These are phyloP conservation scores for Dothidotthia symphoricarpi DNA, from an alignment of 2,329 filamentous ascomycete genomes.

Conservation along the genomic window DNA sequence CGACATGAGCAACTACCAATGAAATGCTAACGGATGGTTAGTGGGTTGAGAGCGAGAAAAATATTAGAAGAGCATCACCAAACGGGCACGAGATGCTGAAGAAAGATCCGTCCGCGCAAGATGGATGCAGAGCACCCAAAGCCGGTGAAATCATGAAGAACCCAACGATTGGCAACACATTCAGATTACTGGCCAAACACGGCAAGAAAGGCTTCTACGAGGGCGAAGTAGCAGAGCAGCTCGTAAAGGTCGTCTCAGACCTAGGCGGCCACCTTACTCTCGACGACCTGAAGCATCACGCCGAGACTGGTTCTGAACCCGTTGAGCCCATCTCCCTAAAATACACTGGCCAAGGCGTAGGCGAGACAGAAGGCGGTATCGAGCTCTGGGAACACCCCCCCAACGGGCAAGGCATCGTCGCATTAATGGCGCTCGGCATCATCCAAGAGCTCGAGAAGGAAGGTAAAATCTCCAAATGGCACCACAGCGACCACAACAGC, in stretches of 20 bases:
- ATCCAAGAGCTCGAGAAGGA: slow-evolving; percentile 78
- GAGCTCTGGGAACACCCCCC: slow-evolving; percentile 96
- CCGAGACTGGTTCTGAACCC: slow-evolving; percentile 70
- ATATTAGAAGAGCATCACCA: slow-evolving; percentile 71
- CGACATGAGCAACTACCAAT: too few relatives aligned
- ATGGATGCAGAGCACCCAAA: slow-evolving; percentile 70
- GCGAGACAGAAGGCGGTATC: slow-evolving; percentile 57
- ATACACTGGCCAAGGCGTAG: slow-evolving; percentile 66
- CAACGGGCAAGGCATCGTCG: slow-evolving; percentile 93
- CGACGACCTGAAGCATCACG: slow-evolving; percentile 77
- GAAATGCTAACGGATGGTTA: slow-evolving; percentile 39
- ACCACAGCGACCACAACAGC: slow-evolving; percentile 73
- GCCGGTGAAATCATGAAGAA: slow-evolving; percentile 90
- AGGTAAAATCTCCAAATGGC: slow-evolving; percentile 72
- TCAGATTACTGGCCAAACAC: slow-evolving; percentile 71
- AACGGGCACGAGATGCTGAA: slow-evolving; percentile 89
- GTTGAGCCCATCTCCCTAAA: slow-evolving; percentile 81
- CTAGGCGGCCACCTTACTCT: slow-evolving; percentile 75
- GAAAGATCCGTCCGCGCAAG: slow-evolving; percentile 63
- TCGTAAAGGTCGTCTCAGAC: slow-evolving; percentile 74
- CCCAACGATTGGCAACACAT: slow-evolving; percentile 75
- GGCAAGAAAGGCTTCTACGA: slow-evolving; percentile 91
- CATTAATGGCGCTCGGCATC: slow-evolving; percentile 90
- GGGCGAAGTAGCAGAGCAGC: slow-evolving; percentile 75
- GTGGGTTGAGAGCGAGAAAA: slow-evolving; percentile 68